Percentiles rank a stretch among this genome's conserved stretches.
These are phyloP conservation scores for Metahyphopichia silvanorum DNA, from an alignment of 805 yeast genomes.

Conservation along the genomic window DNA sequence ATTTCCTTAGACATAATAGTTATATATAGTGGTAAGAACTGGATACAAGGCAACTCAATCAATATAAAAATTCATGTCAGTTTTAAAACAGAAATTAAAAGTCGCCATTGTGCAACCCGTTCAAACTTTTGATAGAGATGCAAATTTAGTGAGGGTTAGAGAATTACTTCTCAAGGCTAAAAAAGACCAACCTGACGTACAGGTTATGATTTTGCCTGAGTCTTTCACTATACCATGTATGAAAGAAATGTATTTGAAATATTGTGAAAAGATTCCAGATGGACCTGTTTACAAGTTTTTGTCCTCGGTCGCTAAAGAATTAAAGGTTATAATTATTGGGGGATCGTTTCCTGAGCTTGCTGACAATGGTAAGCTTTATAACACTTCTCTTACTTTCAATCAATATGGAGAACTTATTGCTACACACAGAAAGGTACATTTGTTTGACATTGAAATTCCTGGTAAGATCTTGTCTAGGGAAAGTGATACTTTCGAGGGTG, in stretches of 20 bases:
- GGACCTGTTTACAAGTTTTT: conserved; percentile 4
- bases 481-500: conserved; percentile 70
- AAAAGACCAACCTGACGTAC: conserved; percentile 8
- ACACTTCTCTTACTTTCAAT: conserved; percentile 48
- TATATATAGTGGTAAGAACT: too few relatives aligned
- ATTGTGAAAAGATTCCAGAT: conserved; percentile 8
- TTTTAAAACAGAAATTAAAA: conserved; percentile 3
- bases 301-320: conserved; percentile 14
- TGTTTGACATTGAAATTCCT: conserved; percentile 75
- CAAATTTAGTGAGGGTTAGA: conserved; percentile 7
- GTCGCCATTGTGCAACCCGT: conserved; percentile 7
- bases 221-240: conserved; percentile 3
- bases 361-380: conserved; percentile 17
- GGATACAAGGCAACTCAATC: too few relatives aligned
- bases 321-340: conserved; percentile 17
- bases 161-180: conserved; percentile 6
- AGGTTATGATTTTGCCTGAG: conserved; percentile 7
- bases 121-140: conserved; percentile 5
- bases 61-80: too few relatives aligned
- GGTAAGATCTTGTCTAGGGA: conserved; percentile 82
- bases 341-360: conserved; percentile 18
- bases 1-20: too few relatives aligned
- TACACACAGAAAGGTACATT: conserved; percentile 82
- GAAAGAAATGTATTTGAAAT: conserved; percentile 2
- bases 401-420: conserved; percentile 68